Evolutionary conservation across 345 rosid genomes (phyloP), one percentile per base, ranked within the genome.

Genomic region (Cardamine resedifolia): DNA sequence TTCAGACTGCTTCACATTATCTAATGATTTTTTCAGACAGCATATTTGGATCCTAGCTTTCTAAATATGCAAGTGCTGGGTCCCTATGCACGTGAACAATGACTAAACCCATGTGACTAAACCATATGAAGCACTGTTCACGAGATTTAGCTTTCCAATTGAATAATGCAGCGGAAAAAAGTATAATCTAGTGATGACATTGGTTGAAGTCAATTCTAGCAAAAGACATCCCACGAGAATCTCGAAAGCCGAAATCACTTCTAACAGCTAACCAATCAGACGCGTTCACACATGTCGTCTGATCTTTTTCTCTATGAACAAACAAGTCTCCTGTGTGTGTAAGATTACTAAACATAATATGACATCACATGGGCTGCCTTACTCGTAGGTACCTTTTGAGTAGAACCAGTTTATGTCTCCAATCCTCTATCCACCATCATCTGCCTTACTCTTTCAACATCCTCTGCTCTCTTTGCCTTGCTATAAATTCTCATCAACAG

Each of bases 341-440:
- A 31, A 28, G 44, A 48, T 26, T 49, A 38, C 8, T 66, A 28
- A 14, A 60, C 21, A 18, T 19, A 14, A 6, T 26, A 48, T 39
- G 27, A 15, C 39, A 58, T 75, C 73, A 67, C 28, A 60, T 60
- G 50, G 16, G 19, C 19, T 33, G 19, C 39, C 39, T 58, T 65
- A 43, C 31, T 68, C 16, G 36, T 41, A 51, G 16, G 27, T 39
- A 74, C 78, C 64, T 66, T 52, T 68, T 6, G 30, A 24, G 26
- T 53, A 15, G 52, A 45, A 58, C 26, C 61, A 28, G 28, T 43
- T 31, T 50, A 64, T 50, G 74, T 67, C 51, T 77, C 78, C 52
- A 78, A 73, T 72, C 98, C 97, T 73, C 94, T 82, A 58, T 86
- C 97, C 2, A 69, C 45, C 85, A 88, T 76, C 94, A 88, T 84